Conservation (phyloP, 805 yeast species). For the Yamadazyma phyllophila region DNA sequence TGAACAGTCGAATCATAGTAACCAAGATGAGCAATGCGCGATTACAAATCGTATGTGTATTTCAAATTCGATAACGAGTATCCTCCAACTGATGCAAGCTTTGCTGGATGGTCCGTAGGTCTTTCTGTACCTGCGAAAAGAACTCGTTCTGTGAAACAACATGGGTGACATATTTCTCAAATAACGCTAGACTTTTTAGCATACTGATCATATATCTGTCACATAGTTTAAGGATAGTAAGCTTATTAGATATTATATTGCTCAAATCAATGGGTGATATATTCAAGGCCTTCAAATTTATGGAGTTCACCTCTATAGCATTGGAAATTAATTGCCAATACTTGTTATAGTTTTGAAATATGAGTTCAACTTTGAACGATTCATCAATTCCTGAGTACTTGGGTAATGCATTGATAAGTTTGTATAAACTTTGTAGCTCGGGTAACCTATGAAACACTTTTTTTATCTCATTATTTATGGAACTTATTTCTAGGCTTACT, state of each 20-base stretch:
- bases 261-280: slow-evolving; percentile 3
- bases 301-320: slow-evolving; percentile 4
- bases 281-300: slow-evolving; percentile 5
- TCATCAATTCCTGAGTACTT: not conserved
- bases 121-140: not conserved
- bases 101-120: not conserved
- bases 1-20: not conserved
- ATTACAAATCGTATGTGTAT: not conserved
- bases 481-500: not conserved
- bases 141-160: slow-evolving; percentile 11
- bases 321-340: slow-evolving; percentile 6
- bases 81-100: not conserved
- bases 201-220: slow-evolving; percentile 5
- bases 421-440: slow-evolving; percentile 2
- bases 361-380: slow-evolving; percentile 5
- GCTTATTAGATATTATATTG: slow-evolving; percentile 1
- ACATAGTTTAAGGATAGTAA: slow-evolving; percentile 3
- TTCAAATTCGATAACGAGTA: not conserved
- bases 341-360: slow-evolving; percentile 7
- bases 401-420: slow-evolving; percentile 1
- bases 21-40: slow-evolving; percentile 2
- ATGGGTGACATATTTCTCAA: slow-evolving; percentile 9
- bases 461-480: not conserved
- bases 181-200: slow-evolving; percentile 5
- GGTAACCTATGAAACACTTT: slow-evolving; percentile 2